Evolutionary conservation across 306 rosid species (phyloP).

Genomic region (Dalbergia cochinchinensis): DNA sequence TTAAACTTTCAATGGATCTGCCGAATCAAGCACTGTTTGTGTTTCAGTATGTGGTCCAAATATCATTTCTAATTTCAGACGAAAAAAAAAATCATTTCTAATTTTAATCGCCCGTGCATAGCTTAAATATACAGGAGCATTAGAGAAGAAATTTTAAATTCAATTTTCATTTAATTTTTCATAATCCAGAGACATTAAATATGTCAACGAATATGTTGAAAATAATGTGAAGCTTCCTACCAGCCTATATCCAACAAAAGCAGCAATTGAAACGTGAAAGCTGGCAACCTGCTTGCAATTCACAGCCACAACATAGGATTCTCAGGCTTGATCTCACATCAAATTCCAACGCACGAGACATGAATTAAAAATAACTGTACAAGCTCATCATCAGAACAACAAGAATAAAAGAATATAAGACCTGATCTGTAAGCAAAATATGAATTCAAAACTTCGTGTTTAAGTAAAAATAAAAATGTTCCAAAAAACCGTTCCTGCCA

Average conservation of each 20-base stretch:
- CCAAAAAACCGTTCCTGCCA: too few species aligned
- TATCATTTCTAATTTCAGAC: background rate
- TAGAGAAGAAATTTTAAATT: background rate
- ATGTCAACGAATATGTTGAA: background rate
- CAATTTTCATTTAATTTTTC: background rate
- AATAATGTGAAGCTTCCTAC: background rate
- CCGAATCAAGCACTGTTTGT: background rate
- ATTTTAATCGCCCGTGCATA: background rate
- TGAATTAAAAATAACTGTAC: slow-evolving; percentile 35
- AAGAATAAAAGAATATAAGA: slow-evolving; percentile 30
- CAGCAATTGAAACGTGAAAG: slow-evolving; percentile 1
- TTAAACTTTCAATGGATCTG: background rate
- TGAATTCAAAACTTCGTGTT: slow-evolving; percentile 19
- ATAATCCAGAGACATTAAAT: background rate
- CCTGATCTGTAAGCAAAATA: slow-evolving; percentile 29
- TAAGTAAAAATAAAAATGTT: background rate
- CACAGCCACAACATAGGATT: slow-evolving; percentile 41
- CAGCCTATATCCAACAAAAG: background rate
- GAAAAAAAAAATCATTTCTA: background rate
- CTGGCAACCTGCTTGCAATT: background rate
- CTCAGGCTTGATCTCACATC: slow-evolving; percentile 29
- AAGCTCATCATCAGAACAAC: slow-evolving; percentile 5
- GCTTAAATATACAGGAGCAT: background rate
- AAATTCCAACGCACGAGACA: slow-evolving; percentile 39
- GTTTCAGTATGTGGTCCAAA: too few species aligned